Evolutionary conservation across 345 rosid species (phyloP), one percentile per base, ranked within the genome.

Genomic region (Mallotus nudiflorus): DNA sequence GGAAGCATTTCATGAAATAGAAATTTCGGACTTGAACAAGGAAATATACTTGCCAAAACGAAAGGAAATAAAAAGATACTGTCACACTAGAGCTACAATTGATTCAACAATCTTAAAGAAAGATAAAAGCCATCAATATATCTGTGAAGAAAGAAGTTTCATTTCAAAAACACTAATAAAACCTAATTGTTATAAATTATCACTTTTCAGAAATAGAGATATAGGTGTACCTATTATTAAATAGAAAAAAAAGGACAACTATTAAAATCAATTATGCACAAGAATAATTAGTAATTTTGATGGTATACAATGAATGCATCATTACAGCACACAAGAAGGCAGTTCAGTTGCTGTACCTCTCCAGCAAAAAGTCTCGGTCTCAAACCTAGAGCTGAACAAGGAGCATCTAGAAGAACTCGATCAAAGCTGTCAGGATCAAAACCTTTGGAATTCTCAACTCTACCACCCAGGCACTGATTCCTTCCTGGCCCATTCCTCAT

Each of bases 381-480:
- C 85, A 92, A 83, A 69, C 98, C 98, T 78, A 95, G 99, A 78
- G 99, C 98, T 74, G 99, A 92, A 72, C 99, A 95, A n/a, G 99
- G 99, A 77, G 97, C 97, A 73, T 95, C 99, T 52, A 95, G 91
- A 77, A 95, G 96, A 53, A 92, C 94, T 28, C 99, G 79, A 79
- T 95, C 98, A 64, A 95, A 95, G 82, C 97, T 92, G 66, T 84
- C 77, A 50, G 97, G 97, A 46, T 46, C 62, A 80, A 95, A 92
- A 49, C 99, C 97, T 82, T 85, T 76, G 5, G 91, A 95, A 56
- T 88, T 89, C 72, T 90, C 91, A 66, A 75, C 96, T 80, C 88
- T 82, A 35, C 91, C 93, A 68, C 98, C 97, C 35, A 83, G 67
- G 71, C 77, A 70, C 55, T 90, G 97, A 83, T 84, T 90, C 81